Evolutionary conservation across 129 eudicot species (phyloP), one percentile per base, ranked within the genome.

Genomic region (Mikania micrantha): DNA sequence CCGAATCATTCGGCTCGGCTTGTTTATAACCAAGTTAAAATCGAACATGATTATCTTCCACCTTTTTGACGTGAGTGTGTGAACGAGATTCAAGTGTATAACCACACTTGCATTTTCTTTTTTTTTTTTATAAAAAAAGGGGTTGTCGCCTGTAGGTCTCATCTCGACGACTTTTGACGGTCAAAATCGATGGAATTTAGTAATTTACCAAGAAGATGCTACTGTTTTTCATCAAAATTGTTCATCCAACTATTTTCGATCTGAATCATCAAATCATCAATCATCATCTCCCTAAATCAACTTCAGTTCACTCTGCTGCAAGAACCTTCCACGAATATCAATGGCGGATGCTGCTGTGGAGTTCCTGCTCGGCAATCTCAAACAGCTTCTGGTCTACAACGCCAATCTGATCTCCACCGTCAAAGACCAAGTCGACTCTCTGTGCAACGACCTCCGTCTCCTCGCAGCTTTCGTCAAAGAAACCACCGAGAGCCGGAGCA

Each of bases 301-400:
- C 17, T 12, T 2, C n/a, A 12, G 1, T 41, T 38, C 42, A 38
- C 44, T 39, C 44, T 1, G 45, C 3, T 9, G 5, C 0, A 47
- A 47, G 3, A 48, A 20, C 12, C 22, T 10, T 53, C 0, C 0
- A n/a, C n/a, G n/a, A n/a, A 50, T 4, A 4, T 10, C 6, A 73
- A 85, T 85, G 87, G 87, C 91, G 11, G 91, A 85, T 42, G 88
- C 83, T 7, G 83, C 65, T 42, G 88, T 85, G 2, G 85, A 77
- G 32, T 81, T 85, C 71, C 76, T 85, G 16, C 62, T 85, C 53
- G 78, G 53, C 5, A 85, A 85, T 16, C 74, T 85, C 15, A 82
- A 82, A 66, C 82, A 85, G 62, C 82, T 85, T 5, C 62, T 85
- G 4, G 77, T 79, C 66, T 69, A 82, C 61, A 80, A 82, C 63